phyloP scores from a whole-genome alignment of 2,329 filamentous ascomycete genomes.

The Verticillium longisporum region DNA sequence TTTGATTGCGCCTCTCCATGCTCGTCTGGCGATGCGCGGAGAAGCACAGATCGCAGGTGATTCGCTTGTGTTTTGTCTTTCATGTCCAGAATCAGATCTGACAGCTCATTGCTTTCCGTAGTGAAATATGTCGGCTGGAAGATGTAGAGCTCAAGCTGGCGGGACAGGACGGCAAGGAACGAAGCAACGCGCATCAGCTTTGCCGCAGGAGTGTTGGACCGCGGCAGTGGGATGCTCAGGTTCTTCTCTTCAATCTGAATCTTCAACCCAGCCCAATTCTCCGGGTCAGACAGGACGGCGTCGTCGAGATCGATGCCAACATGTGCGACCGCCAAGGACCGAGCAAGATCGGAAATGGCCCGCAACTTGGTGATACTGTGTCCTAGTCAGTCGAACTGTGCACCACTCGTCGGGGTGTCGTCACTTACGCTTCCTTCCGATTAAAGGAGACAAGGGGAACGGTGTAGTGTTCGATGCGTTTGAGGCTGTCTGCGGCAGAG shows the following conservation, averaged over 20 bases:
- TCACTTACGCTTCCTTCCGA: background rate
- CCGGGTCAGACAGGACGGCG: background rate
- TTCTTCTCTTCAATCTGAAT: too few relatives aligned
- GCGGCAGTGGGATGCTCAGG: background rate
- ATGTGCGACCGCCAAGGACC: background rate
- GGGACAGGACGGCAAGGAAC: background rate
- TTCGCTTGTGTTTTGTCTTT: background rate
- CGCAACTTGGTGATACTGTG: background rate
- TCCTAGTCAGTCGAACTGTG: too few relatives aligned
- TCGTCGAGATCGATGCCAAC: background rate
- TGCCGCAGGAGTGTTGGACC: background rate
- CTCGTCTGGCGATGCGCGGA: background rate
- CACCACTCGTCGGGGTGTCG: background rate
- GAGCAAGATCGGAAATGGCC: background rate
- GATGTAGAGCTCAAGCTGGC: background rate
- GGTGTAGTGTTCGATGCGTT: too few relatives aligned
- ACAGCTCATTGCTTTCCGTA: background rate
- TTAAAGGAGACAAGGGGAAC: background rate
- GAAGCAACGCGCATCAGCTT: background rate
- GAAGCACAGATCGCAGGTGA: background rate
- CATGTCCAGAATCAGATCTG: background rate
- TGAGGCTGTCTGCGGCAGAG: too few relatives aligned
- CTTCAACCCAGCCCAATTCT: background rate
- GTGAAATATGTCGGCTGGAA: background rate
- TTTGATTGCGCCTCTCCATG: background rate